phyloP scores from a whole-genome alignment of 148 eudicot genomes.

The Nyssa sinensis region DNA sequence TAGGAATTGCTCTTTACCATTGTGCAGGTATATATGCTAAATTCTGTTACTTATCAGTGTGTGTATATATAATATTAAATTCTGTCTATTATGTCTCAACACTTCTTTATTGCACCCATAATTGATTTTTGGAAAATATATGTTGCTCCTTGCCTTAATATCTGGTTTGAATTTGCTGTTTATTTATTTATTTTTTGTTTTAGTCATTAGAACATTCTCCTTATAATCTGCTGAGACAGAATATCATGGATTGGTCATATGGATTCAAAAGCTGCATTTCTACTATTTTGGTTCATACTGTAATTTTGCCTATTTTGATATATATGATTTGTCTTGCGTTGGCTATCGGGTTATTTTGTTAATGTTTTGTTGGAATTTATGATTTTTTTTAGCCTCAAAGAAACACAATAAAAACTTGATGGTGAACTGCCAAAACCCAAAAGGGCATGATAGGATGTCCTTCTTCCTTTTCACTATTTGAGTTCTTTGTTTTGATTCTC shows the following conservation, averaged over 20 bases:
- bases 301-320: too few relatives aligned
- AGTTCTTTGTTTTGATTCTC: too few relatives aligned
- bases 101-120: not conserved
- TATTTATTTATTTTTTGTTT: not conserved
- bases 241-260: not conserved
- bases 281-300: not conserved
- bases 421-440: too few relatives aligned
- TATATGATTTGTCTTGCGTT: too few relatives aligned
- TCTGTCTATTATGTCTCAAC: too few relatives aligned
- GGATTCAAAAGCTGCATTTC: constrained; percentile 1
- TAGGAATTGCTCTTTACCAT: not conserved
- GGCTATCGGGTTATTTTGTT: too few relatives aligned
- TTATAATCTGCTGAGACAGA: not conserved
- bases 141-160: not conserved
- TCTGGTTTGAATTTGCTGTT: not conserved
- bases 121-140: not conserved
- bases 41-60: not conserved
- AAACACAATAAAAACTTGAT: too few relatives aligned
- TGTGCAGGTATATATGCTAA: not conserved
- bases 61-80: too few relatives aligned
- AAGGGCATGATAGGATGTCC: too few relatives aligned
- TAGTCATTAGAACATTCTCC: not conserved
- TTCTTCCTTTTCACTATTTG: too few relatives aligned
- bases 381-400: too few relatives aligned
- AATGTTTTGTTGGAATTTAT: too few relatives aligned